Base-by-base conservation (phyloP, 805 yeast species). In the Schwanniomyces vanrijiae region DNA sequence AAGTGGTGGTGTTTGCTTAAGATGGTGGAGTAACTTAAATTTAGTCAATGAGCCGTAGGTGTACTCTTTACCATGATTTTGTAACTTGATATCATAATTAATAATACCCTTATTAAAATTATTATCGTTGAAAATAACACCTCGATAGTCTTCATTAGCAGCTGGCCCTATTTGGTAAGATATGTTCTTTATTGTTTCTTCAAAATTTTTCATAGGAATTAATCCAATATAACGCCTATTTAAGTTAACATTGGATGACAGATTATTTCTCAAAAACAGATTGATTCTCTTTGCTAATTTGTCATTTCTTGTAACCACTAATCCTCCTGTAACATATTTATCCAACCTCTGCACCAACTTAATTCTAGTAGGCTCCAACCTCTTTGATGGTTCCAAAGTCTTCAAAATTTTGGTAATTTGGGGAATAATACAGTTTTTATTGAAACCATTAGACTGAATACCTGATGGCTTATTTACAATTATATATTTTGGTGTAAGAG, bases 261-360 rank as follows among this genome's bases (percentile, higher is more conserved):
- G 29, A 10, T 42, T 47, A 3, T 37, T 42, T n/a, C 43, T 26
- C 40, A 58, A 50, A 1, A 48, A 40, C 43, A 45, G 28, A 18
- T 45, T 48, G 2, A 56, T 34, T 33, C 44, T 43, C 31, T 48
- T 42, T 10, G 59, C 47, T 37, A 52, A 53, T 43, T 55, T 51
- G 3, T 41, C 48, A 42, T 56, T 55, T 41, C 63, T 37, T 5
- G 59, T 51, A 10, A 61, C 52, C 9, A 56, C 28, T 40, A 60
- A 35, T 2, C 63, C 66, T 3, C 66, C 66, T 9, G 60, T 56
- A 10, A 60, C 64, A 48, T 45, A 58, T 46, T 52, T 46, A 43
- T 61, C 65, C 16, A 61, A 44, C 26, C 66, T 44, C 38, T 58
- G 62, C 3, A 57, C 52, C 20, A 59, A 42, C 20, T 53, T 44